Conservation (phyloP, 306 rosid genomes). For the Acacia confusa region DNA sequence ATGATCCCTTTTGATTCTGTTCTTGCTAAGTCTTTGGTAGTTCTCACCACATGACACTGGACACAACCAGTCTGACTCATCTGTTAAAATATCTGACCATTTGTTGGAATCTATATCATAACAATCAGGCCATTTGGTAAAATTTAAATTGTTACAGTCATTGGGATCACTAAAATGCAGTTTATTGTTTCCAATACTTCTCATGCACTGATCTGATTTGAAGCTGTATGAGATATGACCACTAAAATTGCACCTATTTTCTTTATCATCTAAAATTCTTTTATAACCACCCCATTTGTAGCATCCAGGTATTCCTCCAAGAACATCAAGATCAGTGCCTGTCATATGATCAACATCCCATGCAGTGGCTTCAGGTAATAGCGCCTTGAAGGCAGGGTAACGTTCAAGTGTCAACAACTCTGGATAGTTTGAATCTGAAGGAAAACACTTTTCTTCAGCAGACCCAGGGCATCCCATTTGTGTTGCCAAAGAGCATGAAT, state of each 20-base stretch:
- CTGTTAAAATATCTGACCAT: constrained; percentile 35
- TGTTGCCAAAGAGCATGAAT: constrained; percentile 32
- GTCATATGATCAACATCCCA: constrained; percentile 40
- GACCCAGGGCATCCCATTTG: constrained; percentile 34
- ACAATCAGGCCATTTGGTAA: constrained; percentile 33
- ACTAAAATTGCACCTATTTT: constrained; percentile 38
- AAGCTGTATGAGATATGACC: constrained; percentile 36
- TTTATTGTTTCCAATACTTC: constrained; percentile 41
- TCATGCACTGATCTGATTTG: constrained; percentile 33
- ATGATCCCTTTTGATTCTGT: constrained; percentile 33
- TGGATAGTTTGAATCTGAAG: constrained; percentile 35
- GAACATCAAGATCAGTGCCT: constrained; percentile 36
- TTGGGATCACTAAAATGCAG: constrained; percentile 37
- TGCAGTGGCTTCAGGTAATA: constrained; percentile 37
- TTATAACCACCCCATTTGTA: constrained; percentile 30
- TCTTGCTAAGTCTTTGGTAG: constrained; percentile 30
- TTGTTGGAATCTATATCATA: constrained; percentile 30
- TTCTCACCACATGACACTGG: constrained; percentile 33
- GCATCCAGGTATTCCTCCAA: constrained; percentile 38
- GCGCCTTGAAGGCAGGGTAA: constrained; percentile 29
- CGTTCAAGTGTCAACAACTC: constrained; percentile 41
- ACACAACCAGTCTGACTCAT: constrained; percentile 43
- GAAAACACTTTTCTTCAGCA: constrained; percentile 37
- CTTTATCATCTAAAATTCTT: constrained; percentile 34
- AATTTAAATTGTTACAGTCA: constrained; percentile 34